A percentile compares a stretch with the other conserved stretches of the same genome.
phyloP scores from a whole-genome alignment of 441 rosid species.

The Pelargonium citronellum region DNA sequence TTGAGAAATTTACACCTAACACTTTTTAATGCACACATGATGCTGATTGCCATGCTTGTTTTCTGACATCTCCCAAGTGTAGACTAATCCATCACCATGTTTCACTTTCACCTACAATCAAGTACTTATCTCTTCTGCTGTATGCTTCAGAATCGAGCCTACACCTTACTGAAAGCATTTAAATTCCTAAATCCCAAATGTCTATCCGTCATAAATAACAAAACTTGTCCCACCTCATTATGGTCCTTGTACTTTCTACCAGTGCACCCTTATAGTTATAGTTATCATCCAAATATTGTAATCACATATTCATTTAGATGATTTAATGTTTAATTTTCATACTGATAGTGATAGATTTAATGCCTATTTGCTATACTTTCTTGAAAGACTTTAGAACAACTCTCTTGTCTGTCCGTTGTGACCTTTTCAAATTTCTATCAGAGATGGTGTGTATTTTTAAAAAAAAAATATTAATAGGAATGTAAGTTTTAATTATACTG shows the following conservation, averaged over 20 bases:
- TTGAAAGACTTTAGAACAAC: too few relatives aligned
- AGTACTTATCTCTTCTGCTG: neutral
- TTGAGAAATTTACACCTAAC: neutral
- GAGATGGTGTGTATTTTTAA: too few relatives aligned
- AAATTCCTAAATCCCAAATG: neutral
- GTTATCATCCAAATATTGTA: too few relatives aligned
- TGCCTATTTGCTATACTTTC: too few relatives aligned
- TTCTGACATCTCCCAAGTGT: too few relatives aligned
- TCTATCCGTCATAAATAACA: too few relatives aligned
- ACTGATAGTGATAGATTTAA: neutral
- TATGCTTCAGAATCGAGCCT: neutral
- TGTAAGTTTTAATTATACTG: neutral
- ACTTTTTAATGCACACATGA: neutral
- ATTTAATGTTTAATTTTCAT: neutral
- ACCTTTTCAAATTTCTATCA: too few relatives aligned
- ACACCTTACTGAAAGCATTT: neutral
- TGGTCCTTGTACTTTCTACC: too few relatives aligned
- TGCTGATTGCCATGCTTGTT: neutral
- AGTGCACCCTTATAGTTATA: too few relatives aligned
- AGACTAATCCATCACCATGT: neutral
- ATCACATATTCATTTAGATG: conserved; percentile 3
- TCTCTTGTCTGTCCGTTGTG: too few relatives aligned
- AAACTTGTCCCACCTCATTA: too few relatives aligned
- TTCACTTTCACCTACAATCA: neutral
- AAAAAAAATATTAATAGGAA: too few relatives aligned